A percentile compares a stretch with the other conserved stretches of the same genome.
These are phyloP conservation scores for Populus tomentosa DNA, from an alignment of 441 rosid species.

Conservation along the genomic window DNA sequence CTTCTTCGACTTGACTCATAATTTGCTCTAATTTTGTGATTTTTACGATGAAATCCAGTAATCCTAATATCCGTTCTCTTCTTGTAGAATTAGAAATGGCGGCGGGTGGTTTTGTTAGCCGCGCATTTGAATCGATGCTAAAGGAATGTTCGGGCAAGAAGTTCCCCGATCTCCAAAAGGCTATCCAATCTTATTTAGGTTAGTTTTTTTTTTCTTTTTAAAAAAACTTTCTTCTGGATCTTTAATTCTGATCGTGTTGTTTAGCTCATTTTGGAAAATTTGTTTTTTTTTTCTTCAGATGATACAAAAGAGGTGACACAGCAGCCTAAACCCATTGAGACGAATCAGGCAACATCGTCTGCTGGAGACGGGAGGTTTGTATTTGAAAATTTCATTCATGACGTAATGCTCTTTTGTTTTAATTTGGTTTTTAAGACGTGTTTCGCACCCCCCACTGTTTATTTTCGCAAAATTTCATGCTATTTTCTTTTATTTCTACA, in stretches of 20 bases:
- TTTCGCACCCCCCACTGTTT: background rate
- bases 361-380: constrained; percentile 60
- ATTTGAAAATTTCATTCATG: constrained; percentile 17
- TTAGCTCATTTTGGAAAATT: constrained; percentile 2
- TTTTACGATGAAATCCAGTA: background rate
- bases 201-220: background rate
- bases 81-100: constrained; percentile 43
- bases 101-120: constrained; percentile 94
- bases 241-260: background rate
- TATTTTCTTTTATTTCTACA: background rate
- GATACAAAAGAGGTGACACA: constrained; percentile 43
- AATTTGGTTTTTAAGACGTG: background rate
- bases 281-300: constrained; percentile 38
- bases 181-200: constrained; percentile 80
- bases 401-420: background rate
- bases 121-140: constrained; percentile 95
- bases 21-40: background rate
- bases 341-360: constrained; percentile 40
- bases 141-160: constrained; percentile 88
- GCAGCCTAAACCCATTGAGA: constrained; percentile 26
- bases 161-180: constrained; percentile 81
- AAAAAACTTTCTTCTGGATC: background rate
- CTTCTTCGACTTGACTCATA: background rate
- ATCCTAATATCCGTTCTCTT: background rate
- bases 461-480: background rate